phyloP scores from a whole-genome alignment of 2,329 filamentous ascomycete genomes.

The Epichloe glyceriae region DNA sequence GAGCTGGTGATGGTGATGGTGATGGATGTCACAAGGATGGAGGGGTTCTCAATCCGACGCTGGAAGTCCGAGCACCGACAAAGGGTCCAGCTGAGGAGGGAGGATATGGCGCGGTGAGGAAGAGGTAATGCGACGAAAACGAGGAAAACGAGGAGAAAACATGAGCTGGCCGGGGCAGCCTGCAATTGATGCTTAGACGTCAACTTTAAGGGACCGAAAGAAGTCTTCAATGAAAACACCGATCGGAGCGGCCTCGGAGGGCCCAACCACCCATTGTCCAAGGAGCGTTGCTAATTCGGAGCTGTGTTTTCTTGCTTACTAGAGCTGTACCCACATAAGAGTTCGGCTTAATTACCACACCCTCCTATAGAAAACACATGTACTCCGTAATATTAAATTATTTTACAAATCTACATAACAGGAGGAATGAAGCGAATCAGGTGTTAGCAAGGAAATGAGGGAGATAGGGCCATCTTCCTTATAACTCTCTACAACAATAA shows the following conservation, averaged over 20 bases:
- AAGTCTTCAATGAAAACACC: background rate
- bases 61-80: background rate
- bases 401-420: too few relatives aligned
- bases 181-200: background rate
- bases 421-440: too few relatives aligned
- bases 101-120: background rate
- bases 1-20: background rate
- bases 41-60: background rate
- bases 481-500: too few relatives aligned
- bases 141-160: background rate
- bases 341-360: too few relatives aligned
- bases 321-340: too few relatives aligned
- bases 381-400: too few relatives aligned
- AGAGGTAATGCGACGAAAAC: background rate
- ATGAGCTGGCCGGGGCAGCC: background rate
- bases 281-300: background rate
- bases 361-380: too few relatives aligned
- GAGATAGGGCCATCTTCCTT: too few relatives aligned
- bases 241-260: slow-evolving; percentile 19
- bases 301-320: too few relatives aligned
- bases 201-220: background rate
- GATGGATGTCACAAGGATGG: background rate
- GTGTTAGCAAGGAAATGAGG: too few relatives aligned
- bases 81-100: background rate
- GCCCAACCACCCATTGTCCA: slow-evolving; percentile 11